These are phyloP conservation scores for Climacium dendroides DNA, from an alignment of 225 moss, liverwort and hornwort genomes.

Conservation along the genomic window DNA sequence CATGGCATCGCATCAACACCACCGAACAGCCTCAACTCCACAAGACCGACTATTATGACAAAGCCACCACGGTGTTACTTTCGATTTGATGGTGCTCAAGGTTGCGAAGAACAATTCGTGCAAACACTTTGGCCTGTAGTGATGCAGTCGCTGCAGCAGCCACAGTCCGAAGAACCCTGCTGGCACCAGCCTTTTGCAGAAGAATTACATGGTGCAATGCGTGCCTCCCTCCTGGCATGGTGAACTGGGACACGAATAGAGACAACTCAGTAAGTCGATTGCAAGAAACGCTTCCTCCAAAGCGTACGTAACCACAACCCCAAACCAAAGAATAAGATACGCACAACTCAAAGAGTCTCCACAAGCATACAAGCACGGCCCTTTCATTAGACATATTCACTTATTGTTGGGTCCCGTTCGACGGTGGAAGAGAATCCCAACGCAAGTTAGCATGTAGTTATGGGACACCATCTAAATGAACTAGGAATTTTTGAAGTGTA, in stretches of 20 bases:
- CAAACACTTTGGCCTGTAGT: conserved; percentile 54
- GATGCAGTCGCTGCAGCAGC: conserved; percentile 29
- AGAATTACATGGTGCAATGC: conserved; percentile 83
- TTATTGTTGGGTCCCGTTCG: neutral
- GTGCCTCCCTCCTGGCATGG: conserved; percentile 92
- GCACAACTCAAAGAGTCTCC: neutral
- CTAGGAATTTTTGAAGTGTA: neutral
- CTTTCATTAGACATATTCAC: neutral
- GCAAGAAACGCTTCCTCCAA: neutral
- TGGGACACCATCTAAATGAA: no score
- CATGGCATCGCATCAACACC: neutral
- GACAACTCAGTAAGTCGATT: neutral
- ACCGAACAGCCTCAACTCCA: neutral
- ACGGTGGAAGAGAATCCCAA: neutral
- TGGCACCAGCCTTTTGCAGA: conserved; percentile 58
- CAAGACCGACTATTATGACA: conserved; percentile 13
- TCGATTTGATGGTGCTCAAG: conserved; percentile 1
- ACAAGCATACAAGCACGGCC: neutral
- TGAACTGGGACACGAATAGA: conserved; percentile 37
- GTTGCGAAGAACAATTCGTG: conserved; percentile 43
- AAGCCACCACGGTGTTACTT: neutral
- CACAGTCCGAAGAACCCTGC: conserved; percentile 2
- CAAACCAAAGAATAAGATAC: neutral
- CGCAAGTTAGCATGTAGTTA: neutral
- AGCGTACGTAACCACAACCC: neutral